Evolutionary conservation across 78 protist species (phyloP).

Genomic region (Dictyostelium purpureum): DNA sequence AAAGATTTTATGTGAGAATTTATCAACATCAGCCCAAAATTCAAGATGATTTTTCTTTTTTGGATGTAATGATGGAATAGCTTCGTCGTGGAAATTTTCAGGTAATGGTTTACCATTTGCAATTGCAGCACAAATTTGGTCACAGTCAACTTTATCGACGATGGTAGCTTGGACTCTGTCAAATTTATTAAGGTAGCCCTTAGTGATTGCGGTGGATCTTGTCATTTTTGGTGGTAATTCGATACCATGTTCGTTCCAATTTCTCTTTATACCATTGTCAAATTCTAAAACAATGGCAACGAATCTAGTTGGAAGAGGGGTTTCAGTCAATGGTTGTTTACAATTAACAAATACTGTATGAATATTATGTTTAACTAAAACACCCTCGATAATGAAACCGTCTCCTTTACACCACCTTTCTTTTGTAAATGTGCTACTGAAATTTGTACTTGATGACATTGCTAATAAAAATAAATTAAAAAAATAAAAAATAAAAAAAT

Average conservation of each 20-base stretch:
- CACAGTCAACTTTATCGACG: constrained; percentile 22
- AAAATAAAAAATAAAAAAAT: too few species aligned
- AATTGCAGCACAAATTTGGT: constrained; percentile 10
- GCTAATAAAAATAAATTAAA: too few species aligned
- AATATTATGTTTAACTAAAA: background rate
- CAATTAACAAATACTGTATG: constrained; percentile 29
- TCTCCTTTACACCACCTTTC: constrained; percentile 44
- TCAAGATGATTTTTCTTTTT: background rate
- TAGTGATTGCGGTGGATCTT: constrained; percentile 49
- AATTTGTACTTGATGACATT: constrained; percentile 14
- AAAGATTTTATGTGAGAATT: constrained; percentile 17
- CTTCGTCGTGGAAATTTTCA: constrained; percentile 40
- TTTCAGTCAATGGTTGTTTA: constrained; percentile 9
- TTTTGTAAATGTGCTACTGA: constrained; percentile 6
- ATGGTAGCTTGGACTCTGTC: constrained; percentile 41
- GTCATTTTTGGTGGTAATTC: constrained; percentile 75
- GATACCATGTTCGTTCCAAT: constrained; percentile 46
- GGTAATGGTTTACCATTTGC: constrained; percentile 36
- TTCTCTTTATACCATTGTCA: constrained; percentile 20
- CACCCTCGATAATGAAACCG: constrained; percentile 72
- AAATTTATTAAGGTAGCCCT: constrained; percentile 68
- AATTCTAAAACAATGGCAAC: background rate
- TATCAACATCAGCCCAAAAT: constrained; percentile 60
- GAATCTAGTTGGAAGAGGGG: constrained; percentile 57
- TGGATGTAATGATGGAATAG: background rate